Evolutionary conservation across 2,329 filamentous ascomycete species (phyloP).

Genomic region (Scedosporium minutisporum): DNA sequence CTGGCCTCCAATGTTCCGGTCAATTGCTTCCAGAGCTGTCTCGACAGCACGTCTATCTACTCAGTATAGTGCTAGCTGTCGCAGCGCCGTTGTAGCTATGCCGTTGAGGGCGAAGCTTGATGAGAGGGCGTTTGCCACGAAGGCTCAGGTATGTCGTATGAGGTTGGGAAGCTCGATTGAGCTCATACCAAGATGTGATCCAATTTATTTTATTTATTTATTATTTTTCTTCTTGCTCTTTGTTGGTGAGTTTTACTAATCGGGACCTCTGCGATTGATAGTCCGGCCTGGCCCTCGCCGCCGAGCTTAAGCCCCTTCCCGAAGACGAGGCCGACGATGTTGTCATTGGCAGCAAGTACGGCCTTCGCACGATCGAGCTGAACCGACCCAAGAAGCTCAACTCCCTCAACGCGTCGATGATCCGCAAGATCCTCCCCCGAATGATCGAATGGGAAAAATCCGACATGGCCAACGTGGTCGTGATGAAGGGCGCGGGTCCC

Average conservation of each 20-base stretch:
- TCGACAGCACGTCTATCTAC: conserved; percentile 35
- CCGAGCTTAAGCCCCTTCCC: not conserved
- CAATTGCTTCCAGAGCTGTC: conserved; percentile 43
- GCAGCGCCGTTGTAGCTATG: conserved; percentile 43
- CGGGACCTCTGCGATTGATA: not conserved
- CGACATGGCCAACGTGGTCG: conserved; percentile 81
- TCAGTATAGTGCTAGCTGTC: conserved; percentile 30
- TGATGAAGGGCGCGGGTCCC: conserved; percentile 82
- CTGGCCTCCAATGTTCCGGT: conserved; percentile 22
- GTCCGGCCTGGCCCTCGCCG: conserved; percentile 3
- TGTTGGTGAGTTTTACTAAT: not conserved
- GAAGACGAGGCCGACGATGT: conserved; percentile 82
- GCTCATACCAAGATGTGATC: not conserved
- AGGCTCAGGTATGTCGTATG: not conserved
- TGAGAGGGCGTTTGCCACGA: conserved; percentile 1
- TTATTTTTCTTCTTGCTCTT: not conserved
- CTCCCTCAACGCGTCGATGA: conserved; percentile 89
- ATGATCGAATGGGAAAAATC: conserved; percentile 92
- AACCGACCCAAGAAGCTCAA: conserved; percentile 91
- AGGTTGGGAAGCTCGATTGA: not conserved
- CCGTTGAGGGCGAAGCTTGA: conserved; percentile 67
- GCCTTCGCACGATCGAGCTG: conserved; percentile 83
- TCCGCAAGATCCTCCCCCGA: conserved; percentile 82
- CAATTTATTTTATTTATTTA: not conserved
- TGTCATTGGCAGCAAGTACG: conserved; percentile 80